Evolutionary conservation across 139 green algal species (phyloP).

Genomic region (Tetraselmis striata): DNA sequence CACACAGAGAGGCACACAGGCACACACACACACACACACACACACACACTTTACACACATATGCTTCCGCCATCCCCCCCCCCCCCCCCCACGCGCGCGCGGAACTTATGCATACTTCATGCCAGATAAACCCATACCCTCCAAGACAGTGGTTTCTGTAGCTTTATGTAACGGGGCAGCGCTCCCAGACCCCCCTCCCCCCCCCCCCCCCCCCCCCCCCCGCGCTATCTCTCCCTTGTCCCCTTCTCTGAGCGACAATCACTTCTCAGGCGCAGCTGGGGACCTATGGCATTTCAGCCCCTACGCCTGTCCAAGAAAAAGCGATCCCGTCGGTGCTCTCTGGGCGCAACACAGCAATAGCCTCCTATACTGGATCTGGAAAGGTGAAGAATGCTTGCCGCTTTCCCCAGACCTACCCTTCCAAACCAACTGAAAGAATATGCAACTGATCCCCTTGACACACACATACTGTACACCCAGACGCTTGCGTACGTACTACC

Average conservation of each 20-base stretch:
- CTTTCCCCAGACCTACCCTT: background rate
- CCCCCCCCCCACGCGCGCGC: too few relatives aligned
- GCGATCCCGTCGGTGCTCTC: slow-evolving; percentile 59
- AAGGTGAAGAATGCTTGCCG: slow-evolving; percentile 51
- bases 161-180: background rate
- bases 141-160: background rate
- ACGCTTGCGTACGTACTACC: slow-evolving; percentile 5
- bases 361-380: slow-evolving; percentile 87
- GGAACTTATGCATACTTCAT: background rate
- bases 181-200: background rate
- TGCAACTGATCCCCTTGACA: background rate
- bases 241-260: background rate
- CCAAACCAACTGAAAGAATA: background rate
- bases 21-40: background rate
- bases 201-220: too few relatives aligned
- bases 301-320: slow-evolving; percentile 63
- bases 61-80: background rate
- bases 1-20: background rate
- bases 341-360: slow-evolving; percentile 65
- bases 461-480: background rate
- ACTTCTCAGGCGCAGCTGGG: slow-evolving; percentile 37
- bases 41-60: background rate
- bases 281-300: slow-evolving; percentile 38
- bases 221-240: background rate
- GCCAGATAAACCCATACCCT: background rate